A percentile compares a stretch with the other conserved stretches of the same genome.
These are phyloP conservation scores for Saitozyma sp. DNA, from an alignment of 768 basidiomycete genomes.

Conservation along the genomic window DNA sequence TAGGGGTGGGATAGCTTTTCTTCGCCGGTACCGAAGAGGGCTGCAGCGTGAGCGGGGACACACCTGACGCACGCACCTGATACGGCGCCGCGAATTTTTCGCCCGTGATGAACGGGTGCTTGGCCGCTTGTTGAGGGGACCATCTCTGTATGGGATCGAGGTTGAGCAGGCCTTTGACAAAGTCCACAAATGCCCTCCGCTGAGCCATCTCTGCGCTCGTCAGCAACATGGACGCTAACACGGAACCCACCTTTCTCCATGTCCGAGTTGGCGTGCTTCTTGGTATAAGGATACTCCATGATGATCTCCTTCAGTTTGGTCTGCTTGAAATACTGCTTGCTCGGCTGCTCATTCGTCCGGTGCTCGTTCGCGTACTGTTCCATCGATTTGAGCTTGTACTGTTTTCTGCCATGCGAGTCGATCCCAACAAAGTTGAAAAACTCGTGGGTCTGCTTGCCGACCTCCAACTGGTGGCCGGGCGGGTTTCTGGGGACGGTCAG, in stretches of 20 bases:
- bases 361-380: constrained; percentile 96
- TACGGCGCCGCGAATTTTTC: constrained; percentile 73
- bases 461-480: constrained; percentile 88
- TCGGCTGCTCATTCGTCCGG: constrained; percentile 92
- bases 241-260: constrained; percentile 75
- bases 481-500: constrained; percentile 64
- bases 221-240: constrained; percentile 5
- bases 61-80: constrained; percentile 29
- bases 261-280: constrained; percentile 70
- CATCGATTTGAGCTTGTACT: constrained; percentile 77
- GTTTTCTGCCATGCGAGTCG: constrained; percentile 72
- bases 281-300: constrained; percentile 92
- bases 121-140: constrained; percentile 92
- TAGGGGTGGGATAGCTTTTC: constrained; percentile 11
- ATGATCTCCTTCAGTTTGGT: constrained; percentile 91
- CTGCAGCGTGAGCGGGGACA: constrained; percentile 2
- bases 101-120: constrained; percentile 97
- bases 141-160: constrained; percentile 93
- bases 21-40: constrained; percentile 17
- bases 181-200: constrained; percentile 92
- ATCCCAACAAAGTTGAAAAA: constrained; percentile 78
- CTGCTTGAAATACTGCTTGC: constrained; percentile 98
- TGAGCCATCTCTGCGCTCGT: constrained; percentile 78
- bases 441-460: constrained; percentile 89
- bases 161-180: constrained; percentile 89